Evolutionary conservation across 2,329 filamentous ascomycete genomes (phyloP), one percentile per base, ranked within the genome.

Genomic region (Nothomitra cinnamomea): DNA sequence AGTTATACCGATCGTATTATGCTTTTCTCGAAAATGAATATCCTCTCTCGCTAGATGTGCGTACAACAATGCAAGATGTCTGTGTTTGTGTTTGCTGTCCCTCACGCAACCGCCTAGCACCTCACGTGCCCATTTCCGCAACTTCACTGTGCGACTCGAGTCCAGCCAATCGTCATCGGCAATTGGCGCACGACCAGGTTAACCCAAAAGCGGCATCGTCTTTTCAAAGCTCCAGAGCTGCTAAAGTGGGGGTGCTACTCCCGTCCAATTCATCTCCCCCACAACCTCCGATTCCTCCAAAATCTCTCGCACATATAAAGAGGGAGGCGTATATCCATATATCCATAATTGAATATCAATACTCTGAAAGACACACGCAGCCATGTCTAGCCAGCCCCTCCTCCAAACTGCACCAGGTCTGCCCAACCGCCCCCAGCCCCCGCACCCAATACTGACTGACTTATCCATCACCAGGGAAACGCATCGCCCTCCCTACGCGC

Each of bases 381-480:
- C n/a, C n/a, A n/a, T 98, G 92, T 98, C 92, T 59, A 88, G 83
- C 67, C 90, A 95, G 72, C 92, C 92, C 64, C 85, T 98, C 56
- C 86, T 98, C 61, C 89, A 95, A 67, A 90, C 87, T 52, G 84
- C 89, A 52, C 89, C 88, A 59, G 89, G 89, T 94, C 32, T 51
- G 40, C 49, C 25, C 25, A 35, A 8, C 28, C 43, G 50, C 41
- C 45, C 45, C 52, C 36, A 49, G n/a, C 5, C 42, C 41, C 28
- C 52, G 36, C 3, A 3, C 45, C 24, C 19, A n/a, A n/a, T 5
- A 15, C 42, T 17, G 42, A 47, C 53, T 28, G 21, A 51, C 49
- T n/a, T 2, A 7, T 10, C 17, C 21, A 4, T 13, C 15, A 15
- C 4, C 32, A 95, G 90, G 90, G 78, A 98, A 98, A 75, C 87